A percentile compares a stretch with the other conserved stretches of the same genome.
Conservation (phyloP, 352 stramenopile species). For the Globisporangium apiculatum region DNA sequence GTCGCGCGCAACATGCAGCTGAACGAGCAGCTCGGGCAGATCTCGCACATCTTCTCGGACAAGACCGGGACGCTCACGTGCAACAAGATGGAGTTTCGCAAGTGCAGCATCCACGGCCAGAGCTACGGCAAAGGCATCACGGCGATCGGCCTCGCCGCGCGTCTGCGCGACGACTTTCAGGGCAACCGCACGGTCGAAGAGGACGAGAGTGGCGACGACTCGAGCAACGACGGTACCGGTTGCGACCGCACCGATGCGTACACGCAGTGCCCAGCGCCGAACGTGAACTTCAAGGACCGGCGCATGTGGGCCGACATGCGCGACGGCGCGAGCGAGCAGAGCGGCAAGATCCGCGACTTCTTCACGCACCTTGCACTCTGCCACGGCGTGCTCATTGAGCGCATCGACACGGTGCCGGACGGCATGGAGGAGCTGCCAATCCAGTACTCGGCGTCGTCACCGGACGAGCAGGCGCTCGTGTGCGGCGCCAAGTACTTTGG, state of each 20-base stretch:
- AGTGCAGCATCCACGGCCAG: conserved; percentile 74
- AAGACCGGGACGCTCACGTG: conserved; percentile 86
- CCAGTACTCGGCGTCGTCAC: conserved; percentile 87
- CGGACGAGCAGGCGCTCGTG: conserved; percentile 81
- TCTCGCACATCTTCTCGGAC: conserved; percentile 98
- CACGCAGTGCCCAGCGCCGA: conserved; percentile 26
- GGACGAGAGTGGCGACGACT: conserved; percentile 26
- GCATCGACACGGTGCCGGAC: conserved; percentile 52
- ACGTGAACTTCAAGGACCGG: conserved; percentile 81
- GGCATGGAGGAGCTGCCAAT: conserved; percentile 36
- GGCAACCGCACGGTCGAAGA: conserved; percentile 26
- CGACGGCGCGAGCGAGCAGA: conserved; percentile 25
- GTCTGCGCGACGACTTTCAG: conserved; percentile 58
- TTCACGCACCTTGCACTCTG: conserved; percentile 86
- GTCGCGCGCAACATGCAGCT: conserved; percentile 82
- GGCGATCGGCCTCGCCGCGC: conserved; percentile 64
- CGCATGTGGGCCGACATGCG: conserved; percentile 51
- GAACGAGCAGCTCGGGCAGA: conserved; percentile 84
- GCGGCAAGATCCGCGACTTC: conserved; percentile 71
- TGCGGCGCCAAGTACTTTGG: conserved; percentile 83
- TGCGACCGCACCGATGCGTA: conserved; percentile 12
- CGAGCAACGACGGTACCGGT: conserved; percentile 12
- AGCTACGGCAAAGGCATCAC: conserved; percentile 84
- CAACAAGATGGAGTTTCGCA: conserved; percentile 89
- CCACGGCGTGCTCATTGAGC: conserved; percentile 97